Evolutionary conservation across 192 early-diverging fungal genomes (phyloP).

Genomic region (Podila clonocystis): DNA sequence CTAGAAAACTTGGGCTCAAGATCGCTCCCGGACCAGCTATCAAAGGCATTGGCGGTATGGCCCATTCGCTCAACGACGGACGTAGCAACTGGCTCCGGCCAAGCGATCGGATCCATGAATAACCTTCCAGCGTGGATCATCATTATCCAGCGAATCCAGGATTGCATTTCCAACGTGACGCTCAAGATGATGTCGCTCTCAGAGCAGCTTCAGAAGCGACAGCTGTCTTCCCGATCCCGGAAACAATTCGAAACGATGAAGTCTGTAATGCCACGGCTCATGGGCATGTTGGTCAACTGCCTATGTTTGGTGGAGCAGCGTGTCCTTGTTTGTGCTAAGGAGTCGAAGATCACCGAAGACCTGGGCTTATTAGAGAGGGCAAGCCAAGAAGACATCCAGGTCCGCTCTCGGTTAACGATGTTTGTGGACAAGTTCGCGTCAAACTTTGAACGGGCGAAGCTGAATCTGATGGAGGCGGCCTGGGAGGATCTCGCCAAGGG

Average conservation of each 20-base stretch:
- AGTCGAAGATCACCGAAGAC: too few relatives aligned
- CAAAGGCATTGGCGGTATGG: neutral
- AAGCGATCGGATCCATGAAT: too few relatives aligned
- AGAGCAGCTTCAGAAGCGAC: conserved; percentile 13
- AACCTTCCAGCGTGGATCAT: conserved; percentile 39
- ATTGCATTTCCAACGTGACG: conserved; percentile 10
- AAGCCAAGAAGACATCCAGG: conserved; percentile 7
- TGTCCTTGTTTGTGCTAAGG: neutral
- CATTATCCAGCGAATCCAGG: conserved; percentile 23
- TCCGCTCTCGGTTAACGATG: conserved; percentile 22
- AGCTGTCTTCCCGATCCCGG: conserved; percentile 30
- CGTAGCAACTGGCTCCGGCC: too few relatives aligned
- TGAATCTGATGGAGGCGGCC: conserved; percentile 16
- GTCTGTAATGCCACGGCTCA: conserved; percentile 17
- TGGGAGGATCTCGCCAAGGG: conserved; percentile 28
- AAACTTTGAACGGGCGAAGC: conserved; percentile 30
- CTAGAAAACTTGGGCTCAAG: too few relatives aligned
- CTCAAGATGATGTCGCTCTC: conserved; percentile 15
- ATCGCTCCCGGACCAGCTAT: neutral
- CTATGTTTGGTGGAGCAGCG: conserved; percentile 20
- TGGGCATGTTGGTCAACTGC: conserved; percentile 31
- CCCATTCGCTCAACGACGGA: too few relatives aligned
- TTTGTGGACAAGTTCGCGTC: conserved; percentile 48
- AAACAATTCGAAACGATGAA: conserved; percentile 35
- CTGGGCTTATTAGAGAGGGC: conserved; percentile 1